phyloP scores from a whole-genome alignment of 148 eudicot genomes.

The Pharnaceum exiguum region DNA sequence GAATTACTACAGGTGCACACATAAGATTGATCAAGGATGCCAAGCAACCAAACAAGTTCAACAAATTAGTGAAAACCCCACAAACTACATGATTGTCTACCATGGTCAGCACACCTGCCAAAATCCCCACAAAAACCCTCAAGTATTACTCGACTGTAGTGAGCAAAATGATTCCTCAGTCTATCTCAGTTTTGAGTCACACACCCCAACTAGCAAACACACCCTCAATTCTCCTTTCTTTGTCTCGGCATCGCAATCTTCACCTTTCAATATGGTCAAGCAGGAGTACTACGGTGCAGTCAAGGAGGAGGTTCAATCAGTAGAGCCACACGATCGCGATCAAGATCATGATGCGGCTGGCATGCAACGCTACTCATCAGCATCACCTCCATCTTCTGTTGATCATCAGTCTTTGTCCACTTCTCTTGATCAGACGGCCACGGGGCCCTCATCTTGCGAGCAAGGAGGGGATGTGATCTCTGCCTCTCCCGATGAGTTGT shows the following conservation, averaged over 20 bases:
- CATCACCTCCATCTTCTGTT: too few species aligned
- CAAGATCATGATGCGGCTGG: not conserved
- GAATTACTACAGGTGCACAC: constrained; percentile 67
- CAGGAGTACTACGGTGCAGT: not conserved
- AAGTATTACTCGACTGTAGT: not conserved
- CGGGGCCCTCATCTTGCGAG: constrained; percentile 3
- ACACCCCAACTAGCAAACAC: not conserved
- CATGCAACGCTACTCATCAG: not conserved
- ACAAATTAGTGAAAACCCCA: constrained; percentile 22
- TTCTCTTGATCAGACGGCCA: constrained; percentile 5
- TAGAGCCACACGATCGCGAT: not conserved
- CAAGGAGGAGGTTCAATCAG: not conserved
- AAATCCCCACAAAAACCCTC: not conserved
- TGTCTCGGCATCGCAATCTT: not conserved
- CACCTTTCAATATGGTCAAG: not conserved
- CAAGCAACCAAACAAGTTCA: constrained; percentile 28
- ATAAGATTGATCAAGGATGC: constrained; percentile 51
- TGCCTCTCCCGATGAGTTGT: not conserved
- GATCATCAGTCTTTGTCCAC: not conserved
- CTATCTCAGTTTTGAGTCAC: constrained; percentile 3
- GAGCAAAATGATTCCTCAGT: not conserved
- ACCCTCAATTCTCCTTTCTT: constrained; percentile 3
- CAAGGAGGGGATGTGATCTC: constrained; percentile 15
- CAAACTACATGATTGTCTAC: constrained; percentile 19
- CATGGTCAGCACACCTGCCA: constrained; percentile 20